Evolutionary conservation across 2,329 filamentous ascomycete genomes (phyloP), one percentile per base, ranked within the genome.

Genomic region (Colletotrichum scovillei): DNA sequence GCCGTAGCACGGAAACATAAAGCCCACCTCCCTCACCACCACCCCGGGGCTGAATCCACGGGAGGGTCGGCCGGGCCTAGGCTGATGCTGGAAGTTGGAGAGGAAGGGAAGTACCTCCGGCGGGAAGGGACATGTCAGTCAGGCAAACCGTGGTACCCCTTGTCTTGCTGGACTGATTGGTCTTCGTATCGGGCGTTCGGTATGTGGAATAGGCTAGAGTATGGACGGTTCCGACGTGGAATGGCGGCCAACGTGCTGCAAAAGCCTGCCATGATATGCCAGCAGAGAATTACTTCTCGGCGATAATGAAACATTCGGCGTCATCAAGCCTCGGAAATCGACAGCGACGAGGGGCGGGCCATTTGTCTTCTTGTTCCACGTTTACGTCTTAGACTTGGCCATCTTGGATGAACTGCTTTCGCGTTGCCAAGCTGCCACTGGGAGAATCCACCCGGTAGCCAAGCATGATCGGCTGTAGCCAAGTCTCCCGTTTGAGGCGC

Each of bases 171-270:
- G 35, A 57, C 35, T 30, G 22, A 19, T 24, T 12, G 57, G 62
- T n/a, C 52, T 57, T 57, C 16, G 24, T 59, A 12, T 62, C 26
- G 28, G 35, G 30, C 56, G 59, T 52, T 71, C 62, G 71, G 71
- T 73, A 53, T 26, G 46, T 42, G 46, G 65, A 73, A 65, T 24
- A 24, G 71, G 71, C 46, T 69, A 72, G 46, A 53, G 9, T 32
- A 26, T 32, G 5, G 63, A 42, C 56, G n/a, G 63, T 9, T 28
- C 56, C n/a, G 14, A 57, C n/a, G 19, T 3, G 56, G 46, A 28
- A 56, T 14, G 42, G 22, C 24, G 24, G 52, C 63, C 63, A 64
- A 60, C 55, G 64, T 70, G 68, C 67, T 22, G 42, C 38, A n/a
- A 53, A 32, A n/a, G 14, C 58, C 62, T 22, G 56, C 38, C 14